Percentiles rank a stretch among this genome's conserved stretches.
phyloP scores from a whole-genome alignment of 305 asterid genomes.

The Rubia occidens region DNA sequence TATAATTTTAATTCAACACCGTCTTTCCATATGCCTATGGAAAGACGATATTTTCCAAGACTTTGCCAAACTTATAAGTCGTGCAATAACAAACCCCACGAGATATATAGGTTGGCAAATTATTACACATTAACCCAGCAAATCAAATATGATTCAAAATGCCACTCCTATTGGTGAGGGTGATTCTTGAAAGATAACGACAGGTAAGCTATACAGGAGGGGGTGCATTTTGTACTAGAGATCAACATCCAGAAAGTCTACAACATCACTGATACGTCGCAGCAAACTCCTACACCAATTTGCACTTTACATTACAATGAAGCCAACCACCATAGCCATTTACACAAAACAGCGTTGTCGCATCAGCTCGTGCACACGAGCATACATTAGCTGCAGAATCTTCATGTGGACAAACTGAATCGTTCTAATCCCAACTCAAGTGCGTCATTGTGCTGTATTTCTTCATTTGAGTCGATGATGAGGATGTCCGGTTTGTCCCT shows the following conservation, averaged over 20 bases:
- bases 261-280: neutral
- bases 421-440: constrained; percentile 42
- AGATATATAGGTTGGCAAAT: too few relatives aligned
- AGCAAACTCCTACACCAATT: constrained; percentile 3
- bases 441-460: constrained; percentile 33
- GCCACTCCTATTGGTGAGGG: neutral
- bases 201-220: constrained; percentile 14
- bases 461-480: constrained; percentile 27
- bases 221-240: constrained; percentile 1
- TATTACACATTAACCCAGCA: neutral
- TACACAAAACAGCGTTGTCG: constrained; percentile 31
- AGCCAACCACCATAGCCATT: constrained; percentile 28
- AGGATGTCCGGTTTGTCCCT: constrained; percentile 28
- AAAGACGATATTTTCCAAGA: too few relatives aligned
- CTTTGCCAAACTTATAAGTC: too few relatives aligned
- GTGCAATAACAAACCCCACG: too few relatives aligned
- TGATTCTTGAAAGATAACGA: neutral
- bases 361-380: constrained; percentile 8
- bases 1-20: too few relatives aligned
- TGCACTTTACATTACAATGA: constrained; percentile 23
- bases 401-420: constrained; percentile 44
- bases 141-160: neutral
- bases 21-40: too few relatives aligned
- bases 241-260: constrained; percentile 8
- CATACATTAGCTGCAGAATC: constrained; percentile 8